A percentile compares a stretch with the other conserved stretches of the same genome.
Evolutionary conservation across 352 stramenopile genomes (phyloP).

Genomic region (Globisporangium nagaii): DNA sequence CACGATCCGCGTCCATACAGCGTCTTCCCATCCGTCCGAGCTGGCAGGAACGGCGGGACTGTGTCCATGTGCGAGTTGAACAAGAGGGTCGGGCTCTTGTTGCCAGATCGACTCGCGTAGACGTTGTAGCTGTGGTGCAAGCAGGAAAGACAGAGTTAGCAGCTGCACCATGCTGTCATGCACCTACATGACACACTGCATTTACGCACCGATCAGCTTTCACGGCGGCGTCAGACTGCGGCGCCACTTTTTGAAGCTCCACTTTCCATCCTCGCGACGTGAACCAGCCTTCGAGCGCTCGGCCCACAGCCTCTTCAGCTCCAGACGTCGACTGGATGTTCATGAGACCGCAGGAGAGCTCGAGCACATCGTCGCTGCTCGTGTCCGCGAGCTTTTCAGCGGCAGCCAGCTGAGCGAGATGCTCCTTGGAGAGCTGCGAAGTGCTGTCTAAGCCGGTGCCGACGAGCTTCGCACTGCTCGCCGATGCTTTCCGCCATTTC

Average conservation of each 20-base stretch:
- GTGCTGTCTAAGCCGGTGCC: background rate
- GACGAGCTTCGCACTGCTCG: background rate
- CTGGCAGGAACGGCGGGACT: conserved; percentile 61
- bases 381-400: conserved; percentile 44
- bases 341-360: conserved; percentile 59
- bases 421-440: conserved; percentile 30
- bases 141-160: background rate
- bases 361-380: conserved; percentile 60
- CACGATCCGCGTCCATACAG: conserved; percentile 77
- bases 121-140: conserved; percentile 53
- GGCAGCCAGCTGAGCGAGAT: conserved; percentile 33
- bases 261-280: conserved; percentile 61
- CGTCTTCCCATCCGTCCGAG: conserved; percentile 56
- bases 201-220: conserved; percentile 44
- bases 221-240: conserved; percentile 51
- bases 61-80: conserved; percentile 90
- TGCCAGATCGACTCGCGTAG: conserved; percentile 55
- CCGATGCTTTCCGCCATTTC: conserved; percentile 49
- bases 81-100: conserved; percentile 49
- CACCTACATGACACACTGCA: too few relatives aligned
- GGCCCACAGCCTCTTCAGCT: conserved; percentile 64
- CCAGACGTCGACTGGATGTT: conserved; percentile 68
- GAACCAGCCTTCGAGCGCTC: conserved; percentile 64
- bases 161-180: background rate
- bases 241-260: conserved; percentile 63